Evolutionary conservation across 129 eudicot species (phyloP).

Genomic region (Pulicaria dysenterica): DNA sequence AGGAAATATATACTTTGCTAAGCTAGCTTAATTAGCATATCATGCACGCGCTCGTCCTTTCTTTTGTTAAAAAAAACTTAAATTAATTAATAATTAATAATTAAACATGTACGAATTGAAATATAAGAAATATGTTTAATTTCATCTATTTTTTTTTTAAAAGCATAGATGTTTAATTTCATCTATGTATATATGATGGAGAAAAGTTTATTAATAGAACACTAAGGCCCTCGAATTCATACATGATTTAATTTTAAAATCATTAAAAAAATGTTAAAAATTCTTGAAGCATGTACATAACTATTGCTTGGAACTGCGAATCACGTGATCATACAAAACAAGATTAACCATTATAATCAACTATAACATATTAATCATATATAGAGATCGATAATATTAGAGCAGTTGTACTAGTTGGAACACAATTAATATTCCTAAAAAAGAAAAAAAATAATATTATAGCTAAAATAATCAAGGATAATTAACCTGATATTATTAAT

Average conservation of each 20-base stretch:
- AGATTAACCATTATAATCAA: slow-evolving; percentile 57
- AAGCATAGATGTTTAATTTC: no score
- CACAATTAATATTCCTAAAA: background rate
- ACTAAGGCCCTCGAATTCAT: slow-evolving; percentile 39
- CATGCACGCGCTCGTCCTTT: no score
- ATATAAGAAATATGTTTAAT: background rate
- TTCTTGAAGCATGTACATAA: slow-evolving; percentile 51
- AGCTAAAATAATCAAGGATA: background rate
- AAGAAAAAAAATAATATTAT: background rate
- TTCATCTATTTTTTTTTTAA: no score
- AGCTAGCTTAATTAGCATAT: no score
- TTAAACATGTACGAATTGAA: background rate
- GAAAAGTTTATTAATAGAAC: slow-evolving; percentile 42
- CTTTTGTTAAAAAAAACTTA: no score
- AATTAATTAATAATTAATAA: no score
- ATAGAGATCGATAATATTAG: slow-evolving; percentile 9
- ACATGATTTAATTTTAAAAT: slow-evolving; percentile 29
- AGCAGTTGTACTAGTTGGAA: slow-evolving; percentile 28
- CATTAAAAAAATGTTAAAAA: slow-evolving; percentile 22
- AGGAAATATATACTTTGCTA: no score
- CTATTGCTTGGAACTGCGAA: slow-evolving; percentile 76
- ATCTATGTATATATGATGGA: slow-evolving; percentile 3
- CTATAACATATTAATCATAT: slow-evolving; percentile 27
- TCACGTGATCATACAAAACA: slow-evolving; percentile 95
- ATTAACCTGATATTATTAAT: slow-evolving; percentile 12